Evolutionary conservation across 257 asterid species (phyloP).

Genomic region (Mentha longifolia): DNA sequence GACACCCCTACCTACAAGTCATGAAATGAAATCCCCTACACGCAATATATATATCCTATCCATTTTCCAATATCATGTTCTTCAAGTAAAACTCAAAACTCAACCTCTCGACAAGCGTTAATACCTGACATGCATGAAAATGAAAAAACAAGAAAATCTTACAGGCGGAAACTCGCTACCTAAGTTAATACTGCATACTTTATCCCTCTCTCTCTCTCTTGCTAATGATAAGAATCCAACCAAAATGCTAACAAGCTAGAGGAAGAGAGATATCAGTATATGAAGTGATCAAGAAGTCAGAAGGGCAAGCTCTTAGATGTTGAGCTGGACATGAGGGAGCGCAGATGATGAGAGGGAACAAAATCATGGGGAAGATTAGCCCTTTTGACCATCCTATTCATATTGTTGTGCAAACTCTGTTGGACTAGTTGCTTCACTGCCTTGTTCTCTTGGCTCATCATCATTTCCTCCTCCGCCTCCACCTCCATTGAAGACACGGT

Average conservation of each 20-base stretch:
- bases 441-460: conserved; percentile 77
- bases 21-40: no score
- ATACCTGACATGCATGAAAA: not conserved
- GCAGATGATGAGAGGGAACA: conserved; percentile 77
- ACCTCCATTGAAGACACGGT: conserved; percentile 5
- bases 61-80: no score
- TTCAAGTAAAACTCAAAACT: not conserved
- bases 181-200: not conserved
- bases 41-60: no score
- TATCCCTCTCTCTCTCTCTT: not conserved
- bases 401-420: conserved; percentile 84
- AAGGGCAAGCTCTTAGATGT: conserved; percentile 93
- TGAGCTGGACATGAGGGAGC: conserved; percentile 66
- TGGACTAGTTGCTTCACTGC: conserved; percentile 90
- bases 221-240: not conserved
- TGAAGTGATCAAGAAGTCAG: not conserved
- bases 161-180: not conserved
- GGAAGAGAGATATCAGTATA: not conserved
- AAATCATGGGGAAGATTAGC: conserved; percentile 87
- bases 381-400: conserved; percentile 82
- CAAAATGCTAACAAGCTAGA: not conserved
- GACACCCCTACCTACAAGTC: no score
- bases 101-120: no score
- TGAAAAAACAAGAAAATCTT: not conserved
- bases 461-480: conserved; percentile 16